These are phyloP conservation scores for Hypomyces perniciosus DNA, from an alignment of 2,329 filamentous ascomycete species.

Conservation along the genomic window DNA sequence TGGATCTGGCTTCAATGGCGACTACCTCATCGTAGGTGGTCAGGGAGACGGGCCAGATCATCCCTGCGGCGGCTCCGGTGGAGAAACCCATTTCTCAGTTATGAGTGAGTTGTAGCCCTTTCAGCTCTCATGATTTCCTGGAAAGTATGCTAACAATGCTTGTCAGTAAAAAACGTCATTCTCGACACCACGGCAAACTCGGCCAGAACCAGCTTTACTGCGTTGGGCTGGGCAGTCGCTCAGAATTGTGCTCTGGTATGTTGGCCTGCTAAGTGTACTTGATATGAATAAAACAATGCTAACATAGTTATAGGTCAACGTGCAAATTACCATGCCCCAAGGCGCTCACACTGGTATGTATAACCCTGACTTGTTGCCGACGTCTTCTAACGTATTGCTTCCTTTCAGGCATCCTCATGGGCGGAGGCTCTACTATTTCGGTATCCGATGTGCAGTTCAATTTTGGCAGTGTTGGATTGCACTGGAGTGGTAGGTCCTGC, in stretches of 20 bases:
- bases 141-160: background rate
- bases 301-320: constrained; percentile 12
- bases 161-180: constrained; percentile 16
- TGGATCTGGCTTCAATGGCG: constrained; percentile 57
- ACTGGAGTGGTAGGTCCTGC: constrained; percentile 15
- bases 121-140: background rate
- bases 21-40: constrained; percentile 16
- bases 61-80: constrained; percentile 14
- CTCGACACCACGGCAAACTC: constrained; percentile 16
- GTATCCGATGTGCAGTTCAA: constrained; percentile 15
- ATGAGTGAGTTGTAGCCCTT: constrained; percentile 10
- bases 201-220: constrained; percentile 12
- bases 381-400: background rate
- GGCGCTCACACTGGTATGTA: constrained; percentile 15
- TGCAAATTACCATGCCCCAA: constrained; percentile 12
- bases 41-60: constrained; percentile 12
- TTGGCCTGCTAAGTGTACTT: background rate
- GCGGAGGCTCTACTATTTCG: constrained; percentile 16
- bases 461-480: constrained; percentile 16
- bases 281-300: background rate
- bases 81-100: constrained; percentile 18
- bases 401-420: constrained; percentile 7
- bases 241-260: constrained; percentile 17
- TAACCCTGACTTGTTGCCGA: background rate
- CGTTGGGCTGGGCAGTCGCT: constrained; percentile 17